Conservation (phyloP, 2,329 filamentous ascomycete genomes). For the Ramichloridium luteum region DNA sequence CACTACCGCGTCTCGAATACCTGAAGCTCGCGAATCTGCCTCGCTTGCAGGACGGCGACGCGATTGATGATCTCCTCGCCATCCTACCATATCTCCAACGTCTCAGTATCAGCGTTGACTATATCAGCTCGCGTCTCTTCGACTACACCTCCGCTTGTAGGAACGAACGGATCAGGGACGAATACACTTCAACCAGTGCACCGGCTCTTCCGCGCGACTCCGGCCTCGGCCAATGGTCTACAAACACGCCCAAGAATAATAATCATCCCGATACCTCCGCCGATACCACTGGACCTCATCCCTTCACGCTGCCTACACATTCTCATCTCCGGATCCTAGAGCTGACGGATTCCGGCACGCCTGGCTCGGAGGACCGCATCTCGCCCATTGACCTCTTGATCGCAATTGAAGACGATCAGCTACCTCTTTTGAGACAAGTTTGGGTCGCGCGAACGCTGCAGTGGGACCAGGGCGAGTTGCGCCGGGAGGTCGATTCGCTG, state of each 20-base stretch:
- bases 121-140: constrained; percentile 32
- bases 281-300: constrained; percentile 1
- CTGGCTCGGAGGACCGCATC: constrained; percentile 27
- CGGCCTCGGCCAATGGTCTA: background rate
- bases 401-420: constrained; percentile 29
- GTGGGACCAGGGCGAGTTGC: constrained; percentile 27
- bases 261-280: background rate
- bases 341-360: constrained; percentile 29
- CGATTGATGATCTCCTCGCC: constrained; percentile 30
- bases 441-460: constrained; percentile 27
- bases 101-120: constrained; percentile 35
- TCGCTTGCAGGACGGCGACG: constrained; percentile 23
- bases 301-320: constrained; percentile 5
- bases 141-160: constrained; percentile 19
- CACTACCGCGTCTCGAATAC: constrained; percentile 22
- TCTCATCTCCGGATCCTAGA: constrained; percentile 28
- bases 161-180: too few species aligned
- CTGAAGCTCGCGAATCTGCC: constrained; percentile 32
- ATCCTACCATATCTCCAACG: constrained; percentile 28
- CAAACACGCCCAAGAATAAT: constrained; percentile 1
- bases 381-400: constrained; percentile 30
- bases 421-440: constrained; percentile 29
- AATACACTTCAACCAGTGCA: background rate
- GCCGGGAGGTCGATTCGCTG: constrained; percentile 28
- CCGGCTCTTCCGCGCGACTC: background rate